These are phyloP conservation scores for Cryptosporidium andersoni DNA, from an alignment of 169 alveolate species.

Conservation along the genomic window DNA sequence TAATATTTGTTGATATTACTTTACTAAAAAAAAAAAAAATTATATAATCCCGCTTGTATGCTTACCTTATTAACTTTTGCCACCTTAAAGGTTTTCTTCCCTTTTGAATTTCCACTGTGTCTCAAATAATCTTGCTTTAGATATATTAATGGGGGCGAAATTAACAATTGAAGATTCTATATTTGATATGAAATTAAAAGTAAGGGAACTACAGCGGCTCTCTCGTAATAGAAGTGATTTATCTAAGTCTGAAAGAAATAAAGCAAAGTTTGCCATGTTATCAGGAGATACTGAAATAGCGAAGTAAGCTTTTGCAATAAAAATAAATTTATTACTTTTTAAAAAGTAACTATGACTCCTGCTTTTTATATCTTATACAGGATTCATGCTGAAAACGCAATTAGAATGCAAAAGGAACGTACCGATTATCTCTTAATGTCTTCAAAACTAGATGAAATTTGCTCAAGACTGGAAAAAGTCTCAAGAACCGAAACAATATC, in stretches of 20 bases:
- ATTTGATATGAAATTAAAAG: conserved; percentile 52
- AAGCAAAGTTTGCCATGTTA: conserved; percentile 55
- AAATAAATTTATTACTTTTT: neutral
- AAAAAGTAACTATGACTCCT: neutral
- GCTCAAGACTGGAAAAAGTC: conserved; percentile 55
- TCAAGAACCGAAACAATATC: conserved; percentile 52
- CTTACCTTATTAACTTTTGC: neutral
- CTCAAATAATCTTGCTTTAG: neutral
- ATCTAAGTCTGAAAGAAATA: conserved; percentile 39
- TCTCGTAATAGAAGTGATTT: conserved; percentile 41
- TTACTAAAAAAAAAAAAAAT: neutral
- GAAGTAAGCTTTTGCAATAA: conserved; percentile 18
- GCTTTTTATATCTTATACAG: neutral
- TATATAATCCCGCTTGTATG: neutral
- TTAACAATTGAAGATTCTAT: conserved; percentile 64
- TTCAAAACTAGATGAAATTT: conserved; percentile 41
- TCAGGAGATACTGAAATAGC: conserved; percentile 40
- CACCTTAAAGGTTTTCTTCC: neutral
- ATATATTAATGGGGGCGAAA: conserved; percentile 31
- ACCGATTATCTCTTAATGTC: conserved; percentile 41
- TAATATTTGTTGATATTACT: neutral
- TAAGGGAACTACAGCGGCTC: conserved; percentile 50
- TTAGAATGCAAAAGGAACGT: conserved; percentile 50
- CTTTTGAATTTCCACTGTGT: neutral
- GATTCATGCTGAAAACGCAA: conserved; percentile 57